A percentile compares a stretch with the other conserved stretches of the same genome.
phyloP scores from a whole-genome alignment of 176 grass and related monocot genomes.

The Secale cereale region DNA sequence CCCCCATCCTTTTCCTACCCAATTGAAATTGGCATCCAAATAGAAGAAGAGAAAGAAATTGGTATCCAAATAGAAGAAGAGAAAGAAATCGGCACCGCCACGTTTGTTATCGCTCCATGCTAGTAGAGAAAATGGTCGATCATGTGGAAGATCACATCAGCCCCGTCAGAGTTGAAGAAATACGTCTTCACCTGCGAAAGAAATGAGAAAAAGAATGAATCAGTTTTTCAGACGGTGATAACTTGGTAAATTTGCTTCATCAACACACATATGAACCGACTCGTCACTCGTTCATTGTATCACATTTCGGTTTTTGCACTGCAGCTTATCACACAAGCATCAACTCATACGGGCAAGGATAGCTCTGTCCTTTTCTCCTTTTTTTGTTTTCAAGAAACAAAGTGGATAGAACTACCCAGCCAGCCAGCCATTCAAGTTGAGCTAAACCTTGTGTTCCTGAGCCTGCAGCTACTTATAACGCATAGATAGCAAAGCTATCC shows the following conservation, averaged over 20 bases:
- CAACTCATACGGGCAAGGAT: not conserved
- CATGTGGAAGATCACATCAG: conserved; percentile 95
- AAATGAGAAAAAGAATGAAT: not conserved
- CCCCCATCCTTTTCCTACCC: not conserved
- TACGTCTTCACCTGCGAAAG: conserved; percentile 79
- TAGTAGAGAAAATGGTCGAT: conserved; percentile 76
- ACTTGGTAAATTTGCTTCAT: not conserved
- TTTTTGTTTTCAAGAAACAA: not conserved
- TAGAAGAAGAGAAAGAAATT: conserved; percentile 2
- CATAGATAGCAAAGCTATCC: not conserved
- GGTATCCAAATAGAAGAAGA: not conserved
- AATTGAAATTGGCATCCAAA: not conserved
- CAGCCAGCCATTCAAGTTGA: not conserved
- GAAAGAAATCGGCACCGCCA: not conserved
- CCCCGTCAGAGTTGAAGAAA: conserved; percentile 72
- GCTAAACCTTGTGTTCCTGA: not conserved
- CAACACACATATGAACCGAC: not conserved
- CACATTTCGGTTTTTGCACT: not conserved
- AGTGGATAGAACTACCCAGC: not conserved
- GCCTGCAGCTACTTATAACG: not conserved
- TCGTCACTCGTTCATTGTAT: not conserved
- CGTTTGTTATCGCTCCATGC: not conserved
- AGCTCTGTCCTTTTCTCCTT: not conserved
- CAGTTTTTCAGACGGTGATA: not conserved
- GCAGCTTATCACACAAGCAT: not conserved